Conservation (phyloP, 805 yeast genomes). For the Nakazawaea peltata region DNA sequence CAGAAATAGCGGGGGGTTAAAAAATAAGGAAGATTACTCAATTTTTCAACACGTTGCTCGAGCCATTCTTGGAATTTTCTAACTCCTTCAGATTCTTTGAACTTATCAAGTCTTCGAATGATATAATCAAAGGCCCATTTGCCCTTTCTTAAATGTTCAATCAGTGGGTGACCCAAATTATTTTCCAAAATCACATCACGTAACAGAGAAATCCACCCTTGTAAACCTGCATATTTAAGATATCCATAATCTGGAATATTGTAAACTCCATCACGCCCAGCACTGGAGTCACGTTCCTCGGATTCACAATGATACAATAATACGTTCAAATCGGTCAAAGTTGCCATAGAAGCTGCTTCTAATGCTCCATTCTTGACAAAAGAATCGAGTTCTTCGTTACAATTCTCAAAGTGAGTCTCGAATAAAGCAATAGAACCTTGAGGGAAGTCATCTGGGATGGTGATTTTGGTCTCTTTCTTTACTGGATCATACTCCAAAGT, state of each 20-base stretch:
- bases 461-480: conserved; percentile 41
- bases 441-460: conserved; percentile 58
- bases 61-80: conserved; percentile 64
- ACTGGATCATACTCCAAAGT: conserved; percentile 32
- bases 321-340: conserved; percentile 65
- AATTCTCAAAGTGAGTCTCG: conserved; percentile 59
- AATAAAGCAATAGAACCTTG: conserved; percentile 89
- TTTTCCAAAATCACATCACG: conserved; percentile 55
- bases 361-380: conserved; percentile 70
- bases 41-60: conserved; percentile 48
- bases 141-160: conserved; percentile 76
- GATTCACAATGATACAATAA: conserved; percentile 71
- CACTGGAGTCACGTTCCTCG: conserved; percentile 80
- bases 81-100: conserved; percentile 37
- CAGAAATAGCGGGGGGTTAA: conserved; percentile 85
- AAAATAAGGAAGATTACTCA: conserved; percentile 66
- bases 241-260: conserved; percentile 65
- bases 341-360: conserved; percentile 56
- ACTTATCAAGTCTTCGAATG: conserved; percentile 52
- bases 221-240: conserved; percentile 81
- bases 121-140: conserved; percentile 84
- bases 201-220: conserved; percentile 81
- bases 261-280: conserved; percentile 68
- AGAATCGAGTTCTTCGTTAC: conserved; percentile 56
- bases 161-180: conserved; percentile 77